Evolutionary conservation across 257 asterid genomes (phyloP).

Genomic region (Solanum pennellii): DNA sequence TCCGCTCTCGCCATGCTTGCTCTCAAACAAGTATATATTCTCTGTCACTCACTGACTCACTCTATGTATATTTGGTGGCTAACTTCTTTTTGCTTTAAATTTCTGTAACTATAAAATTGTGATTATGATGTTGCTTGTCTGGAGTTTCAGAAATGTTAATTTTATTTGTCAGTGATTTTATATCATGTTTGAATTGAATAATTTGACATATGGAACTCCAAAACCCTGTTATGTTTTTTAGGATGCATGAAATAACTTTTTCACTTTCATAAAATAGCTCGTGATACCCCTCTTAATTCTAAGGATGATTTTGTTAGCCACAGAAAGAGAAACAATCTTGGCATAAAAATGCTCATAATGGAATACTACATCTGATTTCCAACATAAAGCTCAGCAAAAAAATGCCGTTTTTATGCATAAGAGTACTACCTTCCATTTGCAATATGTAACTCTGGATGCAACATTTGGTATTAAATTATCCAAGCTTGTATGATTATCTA

Average conservation of each 20-base stretch:
- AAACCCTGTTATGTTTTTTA: background rate
- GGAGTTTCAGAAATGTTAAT: background rate
- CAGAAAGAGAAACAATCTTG: background rate
- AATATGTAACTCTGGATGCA: background rate
- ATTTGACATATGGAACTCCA: background rate
- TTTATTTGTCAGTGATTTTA: background rate
- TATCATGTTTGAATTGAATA: background rate
- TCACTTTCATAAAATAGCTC: background rate
- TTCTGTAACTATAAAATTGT: background rate
- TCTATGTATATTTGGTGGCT: background rate
- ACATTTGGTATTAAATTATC: background rate
- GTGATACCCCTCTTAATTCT: background rate
- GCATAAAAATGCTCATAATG: background rate
- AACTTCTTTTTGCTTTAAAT: background rate
- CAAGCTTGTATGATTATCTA: background rate
- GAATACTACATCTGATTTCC: background rate
- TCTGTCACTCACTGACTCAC: too few species aligned
- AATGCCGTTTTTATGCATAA: too few species aligned
- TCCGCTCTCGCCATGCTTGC: conserved; percentile 37
- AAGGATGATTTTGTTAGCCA: background rate
- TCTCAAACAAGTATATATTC: conserved; percentile 7
- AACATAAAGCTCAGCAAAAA: background rate
- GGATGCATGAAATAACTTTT: background rate
- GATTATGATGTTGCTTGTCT: background rate
- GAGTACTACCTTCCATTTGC: background rate